Evolutionary conservation across 495 filamentous ascomycete genomes (phyloP), one percentile per base, ranked within the genome.

Genomic region (Annulohypoxylon maeteangense): DNA sequence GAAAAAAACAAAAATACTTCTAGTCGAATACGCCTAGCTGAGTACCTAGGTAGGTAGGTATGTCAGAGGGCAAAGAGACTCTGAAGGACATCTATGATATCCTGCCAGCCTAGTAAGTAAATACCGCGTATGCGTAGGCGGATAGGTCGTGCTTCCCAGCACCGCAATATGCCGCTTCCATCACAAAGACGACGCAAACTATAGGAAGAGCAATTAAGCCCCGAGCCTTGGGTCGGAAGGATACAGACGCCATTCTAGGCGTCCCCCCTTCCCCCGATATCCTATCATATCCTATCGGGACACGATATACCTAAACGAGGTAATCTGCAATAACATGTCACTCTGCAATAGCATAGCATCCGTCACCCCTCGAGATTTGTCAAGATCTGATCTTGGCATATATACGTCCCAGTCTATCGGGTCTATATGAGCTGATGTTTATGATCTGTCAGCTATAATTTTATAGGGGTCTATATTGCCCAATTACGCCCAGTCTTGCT

Each of bases 131-230:
- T 62, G 56, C 64, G 48, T 67, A 71, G 51, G 51, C 69, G 63
- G 63, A 47, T 66, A 61, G 18, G 27, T 42, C 62, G 60, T 72
- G 55, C 31, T 32, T 67, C 60, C 23, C n/a, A 18, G 7, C 10
- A 63, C 14, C 65, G 54, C 60, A 68, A 61, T 67, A 1, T 65
- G 40, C 60, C 65, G 54, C 38, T 12, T 48, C 45, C 47, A 55
- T 38, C 51, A 65, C 65, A 59, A 27, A 61, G 22, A 16, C 22
- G 42, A 8, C 59, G 57, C 60, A 62, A 65, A 54, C 45, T n/a
- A 57, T 16, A 54, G 38, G 69, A 53, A 71, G 68, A 47, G 18
- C 56, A 54, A 42, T 72, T 67, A 72, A 72, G 64, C 63, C 67
- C 69, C 64, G 69, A 32, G 38, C 36, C 64, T 40, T 60, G 69